These are phyloP conservation scores for Chytriomyces sp. DNA, from an alignment of 192 early-diverging fungal species.

Conservation along the genomic window DNA sequence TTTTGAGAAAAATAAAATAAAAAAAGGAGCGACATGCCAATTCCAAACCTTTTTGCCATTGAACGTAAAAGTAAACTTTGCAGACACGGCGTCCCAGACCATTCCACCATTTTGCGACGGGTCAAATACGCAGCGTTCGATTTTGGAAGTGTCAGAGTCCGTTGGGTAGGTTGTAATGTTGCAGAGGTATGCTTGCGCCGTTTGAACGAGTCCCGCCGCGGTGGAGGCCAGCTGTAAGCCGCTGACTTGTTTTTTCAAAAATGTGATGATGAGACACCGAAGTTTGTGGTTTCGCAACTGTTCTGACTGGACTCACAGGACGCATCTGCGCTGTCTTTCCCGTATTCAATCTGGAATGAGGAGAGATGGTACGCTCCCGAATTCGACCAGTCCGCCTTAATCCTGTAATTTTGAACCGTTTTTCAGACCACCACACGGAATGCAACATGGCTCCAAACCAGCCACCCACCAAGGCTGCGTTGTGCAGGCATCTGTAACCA, in stretches of 20 bases:
- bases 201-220: neutral
- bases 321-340: neutral
- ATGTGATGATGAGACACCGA: too few relatives aligned
- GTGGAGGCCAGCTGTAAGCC: slow-evolving; percentile 15
- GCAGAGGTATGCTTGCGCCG: slow-evolving; percentile 14
- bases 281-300: neutral
- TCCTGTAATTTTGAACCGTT: neutral
- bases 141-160: neutral
- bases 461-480: too few relatives aligned
- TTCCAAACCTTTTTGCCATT: neutral
- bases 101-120: neutral
- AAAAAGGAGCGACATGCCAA: too few relatives aligned
- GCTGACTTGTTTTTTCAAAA: neutral
- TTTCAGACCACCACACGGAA: too few relatives aligned
- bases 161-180: neutral
- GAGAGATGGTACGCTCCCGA: slow-evolving; percentile 3
- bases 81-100: slow-evolving; percentile 27
- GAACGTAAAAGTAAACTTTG: slow-evolving; percentile 13
- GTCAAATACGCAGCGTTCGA: slow-evolving; percentile 18
- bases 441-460: too few relatives aligned
- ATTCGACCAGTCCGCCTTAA: slow-evolving; percentile 12
- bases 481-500: too few relatives aligned
- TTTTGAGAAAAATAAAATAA: too few relatives aligned
- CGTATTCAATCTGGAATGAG: slow-evolving; percentile 11
- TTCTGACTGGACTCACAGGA: neutral